phyloP scores from a whole-genome alignment of 1,284 basidiomycete genomes.

The Papiliotrema fonsecae region DNA sequence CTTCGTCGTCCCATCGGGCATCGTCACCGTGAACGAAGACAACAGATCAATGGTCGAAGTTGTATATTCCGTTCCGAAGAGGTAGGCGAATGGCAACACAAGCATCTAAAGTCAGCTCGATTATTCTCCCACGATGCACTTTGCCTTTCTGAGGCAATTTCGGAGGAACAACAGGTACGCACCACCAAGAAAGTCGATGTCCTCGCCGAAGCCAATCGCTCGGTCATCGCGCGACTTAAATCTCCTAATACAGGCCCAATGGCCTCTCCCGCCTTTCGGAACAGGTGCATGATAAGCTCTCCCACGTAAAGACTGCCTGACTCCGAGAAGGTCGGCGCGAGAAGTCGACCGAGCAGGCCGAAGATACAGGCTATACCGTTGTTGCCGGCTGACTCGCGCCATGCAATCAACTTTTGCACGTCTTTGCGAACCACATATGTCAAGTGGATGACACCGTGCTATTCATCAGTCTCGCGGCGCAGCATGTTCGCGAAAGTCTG shows the following conservation, averaged over 20 bases:
- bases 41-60: constrained; percentile 71
- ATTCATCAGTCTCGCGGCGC: constrained; percentile 6
- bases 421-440: constrained; percentile 85
- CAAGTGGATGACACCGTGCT: constrained; percentile 78
- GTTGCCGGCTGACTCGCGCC: constrained; percentile 61
- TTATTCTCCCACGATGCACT: too few species aligned
- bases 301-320: constrained; percentile 88
- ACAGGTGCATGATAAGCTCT: constrained; percentile 86
- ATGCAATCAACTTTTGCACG: constrained; percentile 68
- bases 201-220: constrained; percentile 72
- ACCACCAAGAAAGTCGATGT: constrained; percentile 86
- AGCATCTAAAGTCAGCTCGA: constrained; percentile 60
- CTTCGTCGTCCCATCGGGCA: constrained; percentile 52
- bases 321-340: constrained; percentile 61
- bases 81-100: constrained; percentile 85
- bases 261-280: constrained; percentile 72
- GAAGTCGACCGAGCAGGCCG: constrained; percentile 65
- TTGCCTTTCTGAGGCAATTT: neutral
- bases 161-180: constrained; percentile 13
- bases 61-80: constrained; percentile 72
- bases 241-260: constrained; percentile 65
- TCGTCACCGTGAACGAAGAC: constrained; percentile 55
- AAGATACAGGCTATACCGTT: constrained; percentile 71
- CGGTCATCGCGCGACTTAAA: constrained; percentile 75
- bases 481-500: neutral